Conservation (phyloP, 257 asterid species). For the Cinchona pubescens region DNA sequence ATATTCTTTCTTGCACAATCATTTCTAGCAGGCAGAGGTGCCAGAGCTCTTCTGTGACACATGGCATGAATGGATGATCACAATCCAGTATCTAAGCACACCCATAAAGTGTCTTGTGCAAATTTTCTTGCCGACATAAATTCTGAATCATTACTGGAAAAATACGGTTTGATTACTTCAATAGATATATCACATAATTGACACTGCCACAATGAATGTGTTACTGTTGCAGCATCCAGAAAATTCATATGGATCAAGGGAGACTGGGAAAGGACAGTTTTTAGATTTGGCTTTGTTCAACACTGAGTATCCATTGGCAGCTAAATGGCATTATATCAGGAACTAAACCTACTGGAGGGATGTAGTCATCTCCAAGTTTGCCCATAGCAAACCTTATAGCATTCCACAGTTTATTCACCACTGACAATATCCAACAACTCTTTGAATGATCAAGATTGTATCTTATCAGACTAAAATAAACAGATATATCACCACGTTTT, state of each 20-base stretch:
- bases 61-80: conserved; percentile 96
- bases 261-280: conserved; percentile 53
- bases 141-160: conserved; percentile 48
- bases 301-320: conserved; percentile 94
- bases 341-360: conserved; percentile 59
- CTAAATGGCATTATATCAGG: conserved; percentile 70
- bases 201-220: conserved; percentile 88
- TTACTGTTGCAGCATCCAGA: conserved; percentile 91
- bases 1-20: conserved; percentile 66
- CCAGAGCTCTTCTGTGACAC: conserved; percentile 93
- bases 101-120: conserved; percentile 89
- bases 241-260: conserved; percentile 71
- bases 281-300: conserved; percentile 79
- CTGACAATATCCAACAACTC: conserved; percentile 94
- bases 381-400: conserved; percentile 93
- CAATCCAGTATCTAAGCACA: conserved; percentile 82
- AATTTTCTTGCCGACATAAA: conserved; percentile 44
- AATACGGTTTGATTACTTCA: conserved; percentile 90
- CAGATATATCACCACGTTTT: conserved; percentile 5
- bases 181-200: conserved; percentile 90
- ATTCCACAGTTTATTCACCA: conserved; percentile 99
- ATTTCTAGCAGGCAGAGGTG: conserved; percentile 78
- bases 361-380: conserved; percentile 85
- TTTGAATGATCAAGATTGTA: conserved; percentile 85
- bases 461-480: conserved; percentile 77